Percentiles rank a stretch among this genome's conserved stretches.
Evolutionary conservation across 257 asterid genomes (phyloP).

Genomic region (Prunella vulgaris): DNA sequence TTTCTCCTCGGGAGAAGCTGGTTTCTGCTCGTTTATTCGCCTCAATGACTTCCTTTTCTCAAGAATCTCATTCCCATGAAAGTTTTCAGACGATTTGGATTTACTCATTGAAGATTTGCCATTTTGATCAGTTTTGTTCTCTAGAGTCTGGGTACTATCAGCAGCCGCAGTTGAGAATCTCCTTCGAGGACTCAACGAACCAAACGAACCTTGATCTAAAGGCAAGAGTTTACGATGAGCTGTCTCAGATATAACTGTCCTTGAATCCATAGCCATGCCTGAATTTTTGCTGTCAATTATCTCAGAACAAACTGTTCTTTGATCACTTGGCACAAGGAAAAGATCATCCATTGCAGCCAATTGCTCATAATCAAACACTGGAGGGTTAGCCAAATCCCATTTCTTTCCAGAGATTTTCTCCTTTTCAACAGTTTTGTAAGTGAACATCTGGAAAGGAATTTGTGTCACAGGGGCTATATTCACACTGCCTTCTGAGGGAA

Average conservation of each 20-base stretch:
- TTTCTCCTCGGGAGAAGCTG: conserved; percentile 21
- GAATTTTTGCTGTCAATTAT: conserved; percentile 45
- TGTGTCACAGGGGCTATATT: conserved; percentile 42
- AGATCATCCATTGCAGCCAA: conserved; percentile 66
- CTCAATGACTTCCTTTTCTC: conserved; percentile 31
- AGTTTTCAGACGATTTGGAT: conserved; percentile 25
- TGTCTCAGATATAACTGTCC: conserved; percentile 61
- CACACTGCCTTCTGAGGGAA: conserved; percentile 25
- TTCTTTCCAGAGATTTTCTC: conserved; percentile 42
- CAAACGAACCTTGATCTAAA: conserved; percentile 43
- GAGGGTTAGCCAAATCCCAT: conserved; percentile 40
- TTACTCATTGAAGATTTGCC: background rate
- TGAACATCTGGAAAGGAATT: conserved; percentile 76
- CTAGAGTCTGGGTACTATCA: conserved; percentile 22
- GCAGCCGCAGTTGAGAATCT: conserved; percentile 14
- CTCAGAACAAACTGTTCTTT: conserved; percentile 64
- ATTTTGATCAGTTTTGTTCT: conserved; percentile 24
- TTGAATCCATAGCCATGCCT: conserved; percentile 33
- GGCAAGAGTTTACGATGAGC: conserved; percentile 30
- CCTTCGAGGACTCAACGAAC: conserved; percentile 47
- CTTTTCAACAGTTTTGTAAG: conserved; percentile 58
- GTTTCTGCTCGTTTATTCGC: conserved; percentile 19
- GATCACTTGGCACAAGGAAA: conserved; percentile 50
- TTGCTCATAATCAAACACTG: conserved; percentile 47
- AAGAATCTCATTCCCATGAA: conserved; percentile 18